Evolutionary conservation across 2,329 filamentous ascomycete species (phyloP), one percentile per base, ranked within the genome.

Genomic region (Cercospora beticola): DNA sequence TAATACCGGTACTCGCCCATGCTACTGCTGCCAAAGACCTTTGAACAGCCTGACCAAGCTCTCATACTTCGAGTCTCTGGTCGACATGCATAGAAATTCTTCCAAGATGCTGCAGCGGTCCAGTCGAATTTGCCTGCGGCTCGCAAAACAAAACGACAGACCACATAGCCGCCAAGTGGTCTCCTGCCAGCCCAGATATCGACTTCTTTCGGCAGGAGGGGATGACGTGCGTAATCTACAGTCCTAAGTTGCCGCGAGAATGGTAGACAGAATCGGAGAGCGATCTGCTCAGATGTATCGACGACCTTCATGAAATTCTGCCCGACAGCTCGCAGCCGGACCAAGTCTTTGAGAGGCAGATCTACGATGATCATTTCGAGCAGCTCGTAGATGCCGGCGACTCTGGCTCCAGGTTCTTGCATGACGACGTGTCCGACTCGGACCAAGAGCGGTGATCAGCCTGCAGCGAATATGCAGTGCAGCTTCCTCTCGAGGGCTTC

Each of bases 301-400:
- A 68, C 43, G 1, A 68, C 62, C 18, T 56, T 23, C 49, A 21
- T 65, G 57, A 68, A 68, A 16, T 43, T 14, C 18, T 23, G 30
- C 12, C 66, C 58, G 33, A 64, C 43, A 8, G 26, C 40, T 52
- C 65, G 68, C 14, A 62, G n/a, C 10, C 8, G 21, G 18, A 70
- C 14, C 8, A 70, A 60, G 5, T 65, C 62, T 56, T 62, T 46
- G 4, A 62, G 33, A 18, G 62, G 56, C 12, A 70, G 59, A 21
- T 70, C 62, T 18, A 63, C 9, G n/a, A 69, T 54, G 26, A 70
- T 70, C 62, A 63, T 65, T 23, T 70, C 68, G 10, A 70, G 58
- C 14, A 70, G 68, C 66, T 70, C 68, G 31, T 68, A 70, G 16
- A 67, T 68, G 26, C 33, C 49, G n/a, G 66, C 63, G 18, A 70